Base-by-base conservation (phyloP, 2,329 filamentous ascomycete species). In the Cladophialophora carrionii region DNA sequence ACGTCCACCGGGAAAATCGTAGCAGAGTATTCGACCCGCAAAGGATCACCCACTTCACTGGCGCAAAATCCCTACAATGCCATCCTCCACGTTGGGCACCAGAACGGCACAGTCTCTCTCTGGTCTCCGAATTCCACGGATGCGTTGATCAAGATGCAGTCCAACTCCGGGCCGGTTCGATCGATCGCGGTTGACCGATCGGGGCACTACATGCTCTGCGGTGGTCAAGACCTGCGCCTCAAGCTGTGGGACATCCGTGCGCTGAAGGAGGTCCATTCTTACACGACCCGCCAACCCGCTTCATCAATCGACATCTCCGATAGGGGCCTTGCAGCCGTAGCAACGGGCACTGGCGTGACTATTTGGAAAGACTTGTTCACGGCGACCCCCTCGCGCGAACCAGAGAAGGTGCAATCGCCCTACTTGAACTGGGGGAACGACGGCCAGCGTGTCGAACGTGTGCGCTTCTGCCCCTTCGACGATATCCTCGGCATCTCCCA, bases 181-280 rank as follows among this genome's bases (percentile, higher is more conserved):
- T 88, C 90, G 10, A 76, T 97, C 56, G 91, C 91, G 1, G 84
- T 98, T 49, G 94, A 99, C 75, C 86, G 93, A 65, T 90, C 94
- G 76, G 95, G 95, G 24, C 87, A 90, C 63, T 99, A 97, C 80
- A 97, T 98, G 94, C 92, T 96, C 10, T 92, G 92, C 3, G 89
- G 91, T 0, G 94, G 93, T 1, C 92, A 96, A 75, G 94, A 97
- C 76, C 83, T 88, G 70, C 91, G 90, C 75, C 96, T 96, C 90
- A 88, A 90, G n/a, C 88, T 96, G 12, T 97, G 94, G 92, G 94
- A 98, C 75, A 89, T 98, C 68, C 87, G 94, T 51, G 96, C 92
- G 85, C 95, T 96, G 81, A 92, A 90, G 72, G 92, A 96, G 74
- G 89, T 99, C 29, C 91, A 95, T 79, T 91, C 85, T 71, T 98